Conservation (phyloP, 441 rosid species). For the Adansonia grandidieri region DNA sequence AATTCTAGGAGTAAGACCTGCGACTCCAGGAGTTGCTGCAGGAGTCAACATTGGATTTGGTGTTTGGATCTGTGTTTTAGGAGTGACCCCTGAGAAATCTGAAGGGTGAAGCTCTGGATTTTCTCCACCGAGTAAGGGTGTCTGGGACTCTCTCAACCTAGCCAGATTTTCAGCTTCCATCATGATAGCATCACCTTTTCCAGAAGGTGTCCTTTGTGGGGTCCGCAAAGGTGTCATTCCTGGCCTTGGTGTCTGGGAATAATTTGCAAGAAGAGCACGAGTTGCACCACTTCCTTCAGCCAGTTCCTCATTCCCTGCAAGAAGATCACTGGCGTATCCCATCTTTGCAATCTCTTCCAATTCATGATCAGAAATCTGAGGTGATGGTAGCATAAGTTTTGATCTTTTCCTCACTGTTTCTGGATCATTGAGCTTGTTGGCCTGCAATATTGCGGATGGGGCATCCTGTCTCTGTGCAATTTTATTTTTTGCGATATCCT, state of each 20-base stretch:
- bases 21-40: slow-evolving; percentile 82
- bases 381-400: slow-evolving; percentile 95
- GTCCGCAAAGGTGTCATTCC: slow-evolving; percentile 90
- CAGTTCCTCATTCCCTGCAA: slow-evolving; percentile 80
- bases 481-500: slow-evolving; percentile 84
- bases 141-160: slow-evolving; percentile 93
- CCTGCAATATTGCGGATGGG: slow-evolving; percentile 91
- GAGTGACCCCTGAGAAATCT: slow-evolving; percentile 98
- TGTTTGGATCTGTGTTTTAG: slow-evolving; percentile 84
- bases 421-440: slow-evolving; percentile 96
- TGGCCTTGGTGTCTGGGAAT: slow-evolving; percentile 85
- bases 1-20: slow-evolving; percentile 77
- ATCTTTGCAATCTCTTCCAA: slow-evolving; percentile 96
- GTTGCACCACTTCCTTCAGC: slow-evolving; percentile 91
- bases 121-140: slow-evolving; percentile 97
- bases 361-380: slow-evolving; percentile 95
- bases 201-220: slow-evolving; percentile 97
- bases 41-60: slow-evolving; percentile 95
- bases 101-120: slow-evolving; percentile 99
- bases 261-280: slow-evolving; percentile 90
- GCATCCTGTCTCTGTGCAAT: slow-evolving; percentile 96
- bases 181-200: slow-evolving; percentile 97
- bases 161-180: slow-evolving; percentile 99
- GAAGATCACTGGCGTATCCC: slow-evolving; percentile 94
- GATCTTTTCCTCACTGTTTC: slow-evolving; percentile 95